Evolutionary conservation across 2,329 filamentous ascomycete species (phyloP).

Genomic region (Hypocreales sp.): DNA sequence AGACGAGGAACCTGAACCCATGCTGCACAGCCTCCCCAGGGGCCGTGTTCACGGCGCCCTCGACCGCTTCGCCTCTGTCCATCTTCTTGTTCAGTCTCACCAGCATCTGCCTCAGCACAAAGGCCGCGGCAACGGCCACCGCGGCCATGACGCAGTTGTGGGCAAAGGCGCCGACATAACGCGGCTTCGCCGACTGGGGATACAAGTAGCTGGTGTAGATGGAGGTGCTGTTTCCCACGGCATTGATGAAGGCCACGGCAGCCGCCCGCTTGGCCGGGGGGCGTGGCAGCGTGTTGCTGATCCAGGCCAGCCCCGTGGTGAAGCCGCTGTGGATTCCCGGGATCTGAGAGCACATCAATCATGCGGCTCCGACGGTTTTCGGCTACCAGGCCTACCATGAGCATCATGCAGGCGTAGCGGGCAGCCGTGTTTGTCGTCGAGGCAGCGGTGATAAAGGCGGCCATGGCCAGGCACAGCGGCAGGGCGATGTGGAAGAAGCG

Average conservation of each 20-base stretch:
- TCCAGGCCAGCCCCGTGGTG: conserved; percentile 58
- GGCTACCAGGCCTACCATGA: conserved; percentile 33
- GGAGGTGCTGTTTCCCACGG: conserved; percentile 34
- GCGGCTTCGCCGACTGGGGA: conserved; percentile 26
- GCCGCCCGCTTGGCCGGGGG: conserved; percentile 58
- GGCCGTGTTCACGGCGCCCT: conserved; percentile 28
- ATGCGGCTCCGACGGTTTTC: background rate
- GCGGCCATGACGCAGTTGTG: conserved; percentile 53
- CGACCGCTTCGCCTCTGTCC: conserved; percentile 42
- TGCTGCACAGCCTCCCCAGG: conserved; percentile 39
- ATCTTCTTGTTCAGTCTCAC: conserved; percentile 53
- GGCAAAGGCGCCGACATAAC: conserved; percentile 42
- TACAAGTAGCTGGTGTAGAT: conserved; percentile 62
- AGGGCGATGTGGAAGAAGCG: conserved; percentile 51
- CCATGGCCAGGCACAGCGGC: conserved; percentile 45
- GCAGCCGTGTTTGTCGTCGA: conserved; percentile 43
- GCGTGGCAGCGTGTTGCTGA: conserved; percentile 58
- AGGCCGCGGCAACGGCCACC: conserved; percentile 48
- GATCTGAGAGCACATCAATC: conserved; percentile 15
- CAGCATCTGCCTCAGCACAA: conserved; percentile 46
- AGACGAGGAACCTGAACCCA: conserved; percentile 53
- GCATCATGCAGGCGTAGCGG: conserved; percentile 56
- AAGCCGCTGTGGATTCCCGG: conserved; percentile 49
- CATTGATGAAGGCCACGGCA: conserved; percentile 63
- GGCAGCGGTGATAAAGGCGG: conserved; percentile 52